A percentile compares a stretch with the other conserved stretches of the same genome.
These are phyloP conservation scores for Neurospora tetraspora DNA, from an alignment of 495 filamentous ascomycete species.

Conservation along the genomic window DNA sequence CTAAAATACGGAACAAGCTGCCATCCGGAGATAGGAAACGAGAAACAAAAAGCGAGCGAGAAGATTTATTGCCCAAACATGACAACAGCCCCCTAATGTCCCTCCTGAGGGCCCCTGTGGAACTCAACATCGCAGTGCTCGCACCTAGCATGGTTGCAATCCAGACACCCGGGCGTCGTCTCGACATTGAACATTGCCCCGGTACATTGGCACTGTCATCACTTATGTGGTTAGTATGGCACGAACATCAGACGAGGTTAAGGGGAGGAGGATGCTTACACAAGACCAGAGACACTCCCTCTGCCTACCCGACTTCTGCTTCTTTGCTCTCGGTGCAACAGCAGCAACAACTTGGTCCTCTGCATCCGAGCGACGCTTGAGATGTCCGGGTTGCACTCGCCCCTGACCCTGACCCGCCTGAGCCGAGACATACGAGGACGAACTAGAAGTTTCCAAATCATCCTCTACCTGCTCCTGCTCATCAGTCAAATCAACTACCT, in stretches of 20 bases:
- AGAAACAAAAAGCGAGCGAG: not conserved
- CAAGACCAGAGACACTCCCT: constrained; percentile 4
- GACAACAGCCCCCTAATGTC: not conserved
- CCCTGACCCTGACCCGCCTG: not conserved
- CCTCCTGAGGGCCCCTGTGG: not conserved
- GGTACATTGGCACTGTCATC: constrained; percentile 3
- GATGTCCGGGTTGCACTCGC: not conserved
- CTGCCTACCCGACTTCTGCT: not conserved
- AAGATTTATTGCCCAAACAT: not conserved
- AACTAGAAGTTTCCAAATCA: not conserved
- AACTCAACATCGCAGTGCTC: not conserved
- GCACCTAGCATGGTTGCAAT: not conserved
- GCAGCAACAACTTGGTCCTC: too few relatives aligned
- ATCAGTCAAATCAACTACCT: not conserved
- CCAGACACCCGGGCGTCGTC: not conserved
- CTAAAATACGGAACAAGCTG: too few relatives aligned
- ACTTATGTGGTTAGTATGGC: too few relatives aligned
- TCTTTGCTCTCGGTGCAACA: not conserved
- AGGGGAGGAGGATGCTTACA: constrained; percentile 5
- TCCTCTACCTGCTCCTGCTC: not conserved
- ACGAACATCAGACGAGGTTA: too few relatives aligned
- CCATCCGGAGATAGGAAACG: not conserved
- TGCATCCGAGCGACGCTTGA: not conserved
- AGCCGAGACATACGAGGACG: not conserved
- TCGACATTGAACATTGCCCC: not conserved